These are phyloP conservation scores for Middelhovenomyces tepae DNA, from an alignment of 805 yeast genomes.

Conservation along the genomic window DNA sequence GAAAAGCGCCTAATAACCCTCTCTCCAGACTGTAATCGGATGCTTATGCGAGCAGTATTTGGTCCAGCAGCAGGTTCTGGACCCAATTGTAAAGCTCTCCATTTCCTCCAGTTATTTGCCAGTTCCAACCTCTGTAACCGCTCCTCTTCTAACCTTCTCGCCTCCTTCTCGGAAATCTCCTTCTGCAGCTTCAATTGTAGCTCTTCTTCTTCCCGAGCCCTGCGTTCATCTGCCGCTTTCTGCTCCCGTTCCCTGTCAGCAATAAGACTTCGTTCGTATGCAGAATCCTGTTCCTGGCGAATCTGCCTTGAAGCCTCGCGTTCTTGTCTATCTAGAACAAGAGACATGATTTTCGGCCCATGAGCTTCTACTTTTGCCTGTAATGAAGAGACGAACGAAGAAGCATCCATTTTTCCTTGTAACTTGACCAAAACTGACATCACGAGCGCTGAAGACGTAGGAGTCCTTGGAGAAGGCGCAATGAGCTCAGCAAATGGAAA, in stretches of 20 bases:
- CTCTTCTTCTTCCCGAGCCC: constrained; percentile 15
- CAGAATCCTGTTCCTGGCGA: constrained; percentile 65
- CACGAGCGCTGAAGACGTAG: constrained; percentile 35
- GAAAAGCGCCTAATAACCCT: constrained; percentile 46
- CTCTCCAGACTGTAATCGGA: constrained; percentile 55
- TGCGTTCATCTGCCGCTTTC: constrained; percentile 15
- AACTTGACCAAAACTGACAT: constrained; percentile 52
- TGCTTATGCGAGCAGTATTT: constrained; percentile 52
- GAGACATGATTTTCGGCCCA: constrained; percentile 49
- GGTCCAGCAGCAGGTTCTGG: constrained; percentile 6
- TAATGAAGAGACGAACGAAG: constrained; percentile 37
- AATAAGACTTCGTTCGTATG: constrained; percentile 61
- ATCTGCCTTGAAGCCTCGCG: constrained; percentile 46
- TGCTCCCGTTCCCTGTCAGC: constrained; percentile 52
- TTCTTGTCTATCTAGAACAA: constrained; percentile 57
- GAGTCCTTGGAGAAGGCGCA: constrained; percentile 40
- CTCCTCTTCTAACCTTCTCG: constrained; percentile 14
- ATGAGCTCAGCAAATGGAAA: constrained; percentile 79
- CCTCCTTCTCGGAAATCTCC: constrained; percentile 6
- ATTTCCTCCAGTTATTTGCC: constrained; percentile 38
- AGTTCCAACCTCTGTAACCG: constrained; percentile 13
- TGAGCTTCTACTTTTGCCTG: constrained; percentile 44
- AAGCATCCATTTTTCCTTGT: constrained; percentile 42
- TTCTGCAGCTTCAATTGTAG: constrained; percentile 6
- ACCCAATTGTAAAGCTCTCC: constrained; percentile 34